These are phyloP conservation scores for Tuber umbilicatum DNA, from an alignment of 495 filamentous ascomycete species.

Conservation along the genomic window DNA sequence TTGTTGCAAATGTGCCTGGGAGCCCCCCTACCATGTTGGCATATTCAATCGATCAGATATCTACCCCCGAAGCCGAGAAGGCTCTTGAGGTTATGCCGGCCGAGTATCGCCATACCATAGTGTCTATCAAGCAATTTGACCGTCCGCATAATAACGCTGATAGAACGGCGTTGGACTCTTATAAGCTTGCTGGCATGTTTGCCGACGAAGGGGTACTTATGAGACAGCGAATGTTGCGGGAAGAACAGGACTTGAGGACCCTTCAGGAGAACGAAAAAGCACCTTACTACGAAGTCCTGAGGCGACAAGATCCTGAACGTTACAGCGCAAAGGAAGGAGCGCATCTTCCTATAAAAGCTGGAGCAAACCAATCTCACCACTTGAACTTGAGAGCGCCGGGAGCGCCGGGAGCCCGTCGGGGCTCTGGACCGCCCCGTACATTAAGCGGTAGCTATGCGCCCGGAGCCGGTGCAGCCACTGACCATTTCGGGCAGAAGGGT, in stretches of 20 bases:
- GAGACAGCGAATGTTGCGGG: conserved; percentile 26
- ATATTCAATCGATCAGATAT: conserved; percentile 30
- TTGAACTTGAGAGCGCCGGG: conserved; percentile 7
- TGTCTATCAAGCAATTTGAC: conserved; percentile 27
- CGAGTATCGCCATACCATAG: conserved; percentile 20
- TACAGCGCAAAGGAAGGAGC: conserved; percentile 29
- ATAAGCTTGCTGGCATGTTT: conserved; percentile 27
- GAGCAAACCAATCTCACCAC: conserved; percentile 6
- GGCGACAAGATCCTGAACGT: conserved; percentile 28
- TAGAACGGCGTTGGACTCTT: conserved; percentile 19
- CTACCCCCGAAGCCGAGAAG: conserved; percentile 22
- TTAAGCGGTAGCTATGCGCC: not conserved
- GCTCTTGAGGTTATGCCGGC: conserved; percentile 28
- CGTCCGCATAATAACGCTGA: conserved; percentile 13
- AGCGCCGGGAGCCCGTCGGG: conserved; percentile 6
- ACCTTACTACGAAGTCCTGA: conserved; percentile 30
- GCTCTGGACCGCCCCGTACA: conserved; percentile 4
- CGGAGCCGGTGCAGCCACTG: not conserved
- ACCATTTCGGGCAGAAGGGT: not conserved
- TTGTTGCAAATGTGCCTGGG: conserved; percentile 29
- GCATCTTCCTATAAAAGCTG: conserved; percentile 13
- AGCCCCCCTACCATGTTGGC: conserved; percentile 23
- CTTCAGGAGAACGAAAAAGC: conserved; percentile 30
- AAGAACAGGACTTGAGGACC: conserved; percentile 33
- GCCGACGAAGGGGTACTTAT: conserved; percentile 29